Percentiles rank a stretch among this genome's conserved stretches.
Evolutionary conservation across 257 asterid genomes (phyloP).

Genomic region (Ocimum tenuiflorum): DNA sequence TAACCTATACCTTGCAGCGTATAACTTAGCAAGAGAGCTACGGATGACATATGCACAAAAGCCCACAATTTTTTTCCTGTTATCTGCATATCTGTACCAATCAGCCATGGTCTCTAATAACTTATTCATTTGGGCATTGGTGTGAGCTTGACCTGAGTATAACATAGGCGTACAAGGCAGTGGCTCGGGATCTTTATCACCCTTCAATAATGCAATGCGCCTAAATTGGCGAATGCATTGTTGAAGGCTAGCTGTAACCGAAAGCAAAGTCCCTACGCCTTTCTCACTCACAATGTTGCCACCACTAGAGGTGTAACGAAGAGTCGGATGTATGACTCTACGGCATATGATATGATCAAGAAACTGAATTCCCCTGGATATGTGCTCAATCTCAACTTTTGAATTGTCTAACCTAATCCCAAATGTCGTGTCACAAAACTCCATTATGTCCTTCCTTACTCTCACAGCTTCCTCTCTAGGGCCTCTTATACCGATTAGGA

Average conservation of each 20-base stretch:
- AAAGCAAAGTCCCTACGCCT: conserved; percentile 89
- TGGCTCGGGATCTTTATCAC: conserved; percentile 93
- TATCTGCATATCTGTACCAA: conserved; percentile 95
- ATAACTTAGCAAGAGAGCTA: conserved; percentile 87
- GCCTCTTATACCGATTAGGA: conserved; percentile 78
- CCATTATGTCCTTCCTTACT: conserved; percentile 64
- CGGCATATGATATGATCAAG: conserved; percentile 81
- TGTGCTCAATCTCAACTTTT: conserved; percentile 74
- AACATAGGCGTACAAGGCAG: conserved; percentile 95
- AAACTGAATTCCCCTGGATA: conserved; percentile 75
- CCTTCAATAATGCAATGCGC: conserved; percentile 64
- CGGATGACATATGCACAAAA: conserved; percentile 92
- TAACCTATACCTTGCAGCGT: conserved; percentile 88
- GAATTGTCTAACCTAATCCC: conserved; percentile 72
- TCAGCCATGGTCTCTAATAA: conserved; percentile 90
- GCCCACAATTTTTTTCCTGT: conserved; percentile 79
- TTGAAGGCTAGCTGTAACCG: conserved; percentile 78
- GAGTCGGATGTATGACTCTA: conserved; percentile 81
- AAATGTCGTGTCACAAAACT: conserved; percentile 49
- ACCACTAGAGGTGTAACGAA: conserved; percentile 74
- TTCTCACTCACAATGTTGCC: conserved; percentile 81
- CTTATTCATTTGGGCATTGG: conserved; percentile 91
- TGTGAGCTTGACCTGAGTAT: conserved; percentile 95
- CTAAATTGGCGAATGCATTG: conserved; percentile 80
- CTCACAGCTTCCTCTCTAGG: conserved; percentile 81